Conservation (phyloP, 768 basidiomycete genomes). For the Agaricus sinodeliciosus region DNA sequence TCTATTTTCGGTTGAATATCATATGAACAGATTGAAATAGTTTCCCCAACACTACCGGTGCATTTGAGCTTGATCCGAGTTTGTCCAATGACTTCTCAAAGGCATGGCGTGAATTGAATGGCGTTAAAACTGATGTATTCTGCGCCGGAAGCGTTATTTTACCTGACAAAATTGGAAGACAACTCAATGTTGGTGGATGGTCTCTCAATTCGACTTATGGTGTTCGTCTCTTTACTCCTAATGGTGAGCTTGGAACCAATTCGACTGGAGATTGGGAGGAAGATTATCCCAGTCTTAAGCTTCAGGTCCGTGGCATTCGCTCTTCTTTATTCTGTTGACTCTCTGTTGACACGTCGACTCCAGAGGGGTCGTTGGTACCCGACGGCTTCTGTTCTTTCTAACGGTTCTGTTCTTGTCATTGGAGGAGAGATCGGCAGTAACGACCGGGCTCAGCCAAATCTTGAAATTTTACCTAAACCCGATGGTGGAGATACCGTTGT, state of each 20-base stretch:
- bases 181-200: slow-evolving; percentile 67
- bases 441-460: slow-evolving; percentile 53
- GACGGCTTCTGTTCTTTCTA: slow-evolving; percentile 58
- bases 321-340: neutral
- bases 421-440: slow-evolving; percentile 75
- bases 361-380: slow-evolving; percentile 71
- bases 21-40: slow-evolving; percentile 17
- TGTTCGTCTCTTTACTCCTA: slow-evolving; percentile 65
- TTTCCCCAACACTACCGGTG: slow-evolving; percentile 62
- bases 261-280: slow-evolving; percentile 81
- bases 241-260: slow-evolving; percentile 61
- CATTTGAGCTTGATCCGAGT: slow-evolving; percentile 69
- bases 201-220: slow-evolving; percentile 67
- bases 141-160: slow-evolving; percentile 69
- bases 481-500: slow-evolving; percentile 54
- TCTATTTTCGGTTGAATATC: neutral
- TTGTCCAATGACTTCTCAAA: slow-evolving; percentile 40
- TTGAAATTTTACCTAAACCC: slow-evolving; percentile 68
- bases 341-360: neutral
- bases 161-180: slow-evolving; percentile 65
- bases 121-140: slow-evolving; percentile 68
- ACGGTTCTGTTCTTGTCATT: slow-evolving; percentile 67
- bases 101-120: slow-evolving; percentile 73
- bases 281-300: slow-evolving; percentile 43
- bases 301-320: slow-evolving; percentile 43